Evolutionary conservation across 2,329 filamentous ascomycete species (phyloP), one percentile per base, ranked within the genome.

Genomic region (Fusarium gaditjirri): DNA sequence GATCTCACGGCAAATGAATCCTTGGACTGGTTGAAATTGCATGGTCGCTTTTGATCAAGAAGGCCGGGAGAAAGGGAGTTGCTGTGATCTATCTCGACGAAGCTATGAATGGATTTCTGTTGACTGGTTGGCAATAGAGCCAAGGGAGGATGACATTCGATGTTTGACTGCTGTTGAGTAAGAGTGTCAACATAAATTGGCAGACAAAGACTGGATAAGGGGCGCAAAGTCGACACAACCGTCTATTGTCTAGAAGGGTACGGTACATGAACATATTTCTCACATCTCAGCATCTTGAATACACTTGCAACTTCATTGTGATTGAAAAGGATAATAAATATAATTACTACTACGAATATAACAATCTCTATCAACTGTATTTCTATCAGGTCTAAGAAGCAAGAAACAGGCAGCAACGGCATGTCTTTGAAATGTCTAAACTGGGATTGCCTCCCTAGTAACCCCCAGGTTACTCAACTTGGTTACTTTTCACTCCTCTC

Each of bases 171-270:
- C 6, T 23, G 2, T 19, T 19, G 29, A 33, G 11, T 33, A 9
- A 13, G 0, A 10, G 5, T 0, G 5, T 14, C 8, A 23, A 3
- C 16, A 19, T 19, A 2, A 13, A 2, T 12, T 14, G 2, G 8
- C 2, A 23, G 10, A 5, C 2, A 33, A n/a, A n/a, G n/a, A 1
- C 2, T 8, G 16, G 16, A 23, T 5, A 10, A 33, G 21, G 19
- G 29, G 16, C 12, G 5, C 1, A 23, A 31, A n/a, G 14, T 17
- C 5, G 7, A 17, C 9, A 3, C 7, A 31, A 12, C 21, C 5
- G 11, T n/a, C 21, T 8, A n/a, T 31, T 29, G 1, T 9, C 21
- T 31, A 7, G 0, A 0, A 31, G 9, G 10, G 14, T 3, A n/a
- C 6, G 9, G 14, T 29, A 2, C 4, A 21, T n/a, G 3, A n/a